Base-by-base conservation (phyloP, 495 filamentous ascomycete genomes). In the Xylaria flabelliformis region DNA sequence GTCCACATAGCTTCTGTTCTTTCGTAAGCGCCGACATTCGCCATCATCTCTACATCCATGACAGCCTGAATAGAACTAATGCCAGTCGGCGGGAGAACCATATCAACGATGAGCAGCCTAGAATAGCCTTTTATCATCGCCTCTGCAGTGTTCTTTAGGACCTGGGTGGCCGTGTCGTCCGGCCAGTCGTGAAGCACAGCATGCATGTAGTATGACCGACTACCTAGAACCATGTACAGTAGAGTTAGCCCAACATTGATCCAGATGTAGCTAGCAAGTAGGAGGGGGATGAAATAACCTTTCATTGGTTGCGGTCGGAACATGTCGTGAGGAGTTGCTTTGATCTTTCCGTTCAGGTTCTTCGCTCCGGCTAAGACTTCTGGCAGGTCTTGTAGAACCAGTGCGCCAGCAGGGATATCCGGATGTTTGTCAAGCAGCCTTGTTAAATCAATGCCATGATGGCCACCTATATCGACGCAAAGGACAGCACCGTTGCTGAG, bases 11-110 rank as follows among this genome's bases (percentile, higher is more conserved):
- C 71, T 58, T 77, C 72, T 2, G 77, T 76, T 56, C 86, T 80
- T 70, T 88, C 86, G 6, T 74, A 69, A 1, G 77, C 78, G 3
- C 79, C 76, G 13, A 77, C 64, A 15, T 80, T 15, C 12, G 78
- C 74, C 82, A 88, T 77, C 83, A 88, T 85, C 48, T 83, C 74
- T 73, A 84, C 66, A 71, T 88, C 87, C 76, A 88, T 73, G 10
- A 64, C 78, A 0, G 86, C 82, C 46, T 79, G 77, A 15, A 63
- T 70, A 7, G 65, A 36, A 32, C 61, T 77, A 1, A 75, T 74
- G 19, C 77, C 77, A 13, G 67, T 74, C 15, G 67, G 63, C 9
- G 77, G 77, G n/a, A 79, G 70, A 15, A 79, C 79, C 32, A 79
- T 70, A 19, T 79, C 77, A 13, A 69, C 68, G 39, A 79, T 69